These are phyloP conservation scores for Boletus subcaerulescens DNA, from an alignment of 768 basidiomycete genomes.

Conservation along the genomic window DNA sequence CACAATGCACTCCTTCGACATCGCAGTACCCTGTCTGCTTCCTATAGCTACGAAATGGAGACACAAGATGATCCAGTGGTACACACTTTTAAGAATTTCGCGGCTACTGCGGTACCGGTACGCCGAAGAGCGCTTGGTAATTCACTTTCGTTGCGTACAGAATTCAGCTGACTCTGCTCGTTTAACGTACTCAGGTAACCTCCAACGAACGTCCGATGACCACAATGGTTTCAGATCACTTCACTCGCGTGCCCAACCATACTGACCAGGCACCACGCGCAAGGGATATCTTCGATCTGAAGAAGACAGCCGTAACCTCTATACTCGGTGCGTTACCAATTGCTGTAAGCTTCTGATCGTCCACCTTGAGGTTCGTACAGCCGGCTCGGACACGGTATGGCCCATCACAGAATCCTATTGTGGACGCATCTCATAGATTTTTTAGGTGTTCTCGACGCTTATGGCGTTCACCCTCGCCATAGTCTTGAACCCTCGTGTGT, in stretches of 20 bases:
- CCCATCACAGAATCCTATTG: not conserved
- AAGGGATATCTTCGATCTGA: not conserved
- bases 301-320: not conserved
- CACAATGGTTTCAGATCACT: slow-evolving; percentile 4
- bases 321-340: not conserved
- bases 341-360: not conserved
- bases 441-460: not conserved
- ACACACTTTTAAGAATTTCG: not conserved
- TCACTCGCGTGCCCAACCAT: not conserved
- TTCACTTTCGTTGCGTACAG: not conserved
- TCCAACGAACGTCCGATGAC: not conserved
- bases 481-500: not conserved
- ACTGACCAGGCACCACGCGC: not conserved
- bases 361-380: not conserved
- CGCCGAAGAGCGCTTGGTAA: not conserved
- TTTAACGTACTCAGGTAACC: not conserved
- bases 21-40: not conserved
- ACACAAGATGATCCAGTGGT: not conserved
- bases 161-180: not conserved
- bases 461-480: slow-evolving; percentile 9
- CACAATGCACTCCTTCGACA: not conserved
- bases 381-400: not conserved
- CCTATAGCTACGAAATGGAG: slow-evolving; percentile 2
- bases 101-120: not conserved
- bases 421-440: not conserved